Conservation (phyloP, 2,329 filamentous ascomycete species). For the Hypoxylon sp. region DNA sequence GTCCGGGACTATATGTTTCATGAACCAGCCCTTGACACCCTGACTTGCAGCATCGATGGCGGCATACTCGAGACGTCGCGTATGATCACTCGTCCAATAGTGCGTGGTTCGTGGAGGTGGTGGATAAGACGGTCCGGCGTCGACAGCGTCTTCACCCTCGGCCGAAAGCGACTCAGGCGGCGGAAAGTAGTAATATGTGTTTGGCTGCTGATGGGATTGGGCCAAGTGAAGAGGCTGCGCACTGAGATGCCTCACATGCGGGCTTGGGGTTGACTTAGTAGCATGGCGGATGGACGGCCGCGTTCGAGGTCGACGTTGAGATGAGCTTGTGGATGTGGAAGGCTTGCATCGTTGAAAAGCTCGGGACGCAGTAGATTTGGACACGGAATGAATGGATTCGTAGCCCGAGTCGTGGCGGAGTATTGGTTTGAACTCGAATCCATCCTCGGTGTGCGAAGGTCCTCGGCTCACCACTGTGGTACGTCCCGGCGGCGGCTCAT, state of each 20-base stretch:
- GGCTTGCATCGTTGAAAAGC: conserved; percentile 43
- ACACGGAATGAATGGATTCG: conserved; percentile 57
- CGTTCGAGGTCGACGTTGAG: conserved; percentile 47
- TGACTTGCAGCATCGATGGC: conserved; percentile 69
- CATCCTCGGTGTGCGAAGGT: conserved; percentile 34
- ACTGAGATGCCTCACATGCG: conserved; percentile 32
- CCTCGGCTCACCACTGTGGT: conserved; percentile 19
- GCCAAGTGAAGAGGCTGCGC: conserved; percentile 40
- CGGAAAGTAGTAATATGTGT: conserved; percentile 60
- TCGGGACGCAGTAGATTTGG: conserved; percentile 50
- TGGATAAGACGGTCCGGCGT: conserved; percentile 44
- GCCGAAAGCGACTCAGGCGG: conserved; percentile 49
- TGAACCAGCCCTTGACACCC: conserved; percentile 67
- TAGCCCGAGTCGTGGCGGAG: conserved; percentile 67
- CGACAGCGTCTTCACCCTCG: conserved; percentile 22
- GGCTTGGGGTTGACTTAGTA: conserved; percentile 47
- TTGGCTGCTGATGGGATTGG: conserved; percentile 43
- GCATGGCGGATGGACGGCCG: conserved; percentile 54
- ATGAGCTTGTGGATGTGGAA: conserved; percentile 42
- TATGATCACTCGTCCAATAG: conserved; percentile 72
- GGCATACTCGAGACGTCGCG: conserved; percentile 69
- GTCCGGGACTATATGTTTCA: conserved; percentile 65
- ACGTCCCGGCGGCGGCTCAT: conserved; percentile 49
- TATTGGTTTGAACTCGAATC: conserved; percentile 52
- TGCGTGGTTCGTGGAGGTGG: conserved; percentile 67